Conservation (phyloP, 2,329 filamentous ascomycete genomes). For the Colletotrichum filicis region DNA sequence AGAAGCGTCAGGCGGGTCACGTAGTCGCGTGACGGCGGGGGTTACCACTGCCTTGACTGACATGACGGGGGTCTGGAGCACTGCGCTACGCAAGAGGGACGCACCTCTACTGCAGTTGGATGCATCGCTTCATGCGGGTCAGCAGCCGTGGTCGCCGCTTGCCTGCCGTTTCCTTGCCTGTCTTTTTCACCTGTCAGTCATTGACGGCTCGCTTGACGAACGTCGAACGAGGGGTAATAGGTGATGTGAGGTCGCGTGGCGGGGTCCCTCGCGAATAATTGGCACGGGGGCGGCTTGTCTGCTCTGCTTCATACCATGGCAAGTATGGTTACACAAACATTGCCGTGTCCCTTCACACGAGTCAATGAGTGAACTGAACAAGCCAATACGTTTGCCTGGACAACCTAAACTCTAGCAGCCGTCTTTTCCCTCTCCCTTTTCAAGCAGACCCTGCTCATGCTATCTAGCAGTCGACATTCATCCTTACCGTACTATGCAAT, state of each 20-base stretch:
- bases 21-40: conserved; percentile 24
- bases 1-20: neutral
- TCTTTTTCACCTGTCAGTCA: neutral
- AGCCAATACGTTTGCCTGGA: neutral
- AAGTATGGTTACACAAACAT: conserved; percentile 6
- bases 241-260: neutral
- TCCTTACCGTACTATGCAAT: neutral
- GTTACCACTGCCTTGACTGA: no score
- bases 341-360: neutral
- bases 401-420: no score
- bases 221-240: neutral
- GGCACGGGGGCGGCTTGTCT: neutral
- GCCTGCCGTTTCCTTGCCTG: neutral
- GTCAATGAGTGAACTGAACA: neutral
- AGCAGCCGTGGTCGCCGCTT: neutral
- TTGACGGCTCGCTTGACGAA: conserved; percentile 3
- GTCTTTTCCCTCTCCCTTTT: no score
- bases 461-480: neutral
- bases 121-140: conserved; percentile 25
- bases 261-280: neutral
- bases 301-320: neutral
- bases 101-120: conserved; percentile 23
- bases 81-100: conserved; percentile 6
- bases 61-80: neutral
- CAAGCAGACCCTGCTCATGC: no score